Base-by-base conservation (phyloP, 306 rosid species). In the Sophora flavescens region DNA sequence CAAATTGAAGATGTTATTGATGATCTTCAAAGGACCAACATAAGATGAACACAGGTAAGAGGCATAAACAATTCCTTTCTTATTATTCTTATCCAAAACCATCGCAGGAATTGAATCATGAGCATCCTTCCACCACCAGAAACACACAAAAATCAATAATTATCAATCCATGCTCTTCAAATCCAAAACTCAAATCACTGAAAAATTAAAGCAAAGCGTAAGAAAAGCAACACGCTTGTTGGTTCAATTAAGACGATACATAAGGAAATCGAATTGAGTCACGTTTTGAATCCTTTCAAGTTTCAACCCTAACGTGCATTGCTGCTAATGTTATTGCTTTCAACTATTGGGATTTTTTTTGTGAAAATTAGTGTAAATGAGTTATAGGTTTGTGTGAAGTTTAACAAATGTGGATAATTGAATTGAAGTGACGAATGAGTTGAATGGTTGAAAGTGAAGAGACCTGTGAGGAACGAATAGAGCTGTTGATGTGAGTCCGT, bases 101-200 rank as follows among this genome's bases (percentile, higher is more conserved):
- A 64, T 89, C 28, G 70, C 90, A 14, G 82, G 72, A 72, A 89
- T 81, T 71, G 96, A 84, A 85, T 89, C 93, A 63, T 87, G 89
- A 44, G 99, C 91, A 64, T 90, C 92, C 87, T 89, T 95, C 99
- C 99, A 95, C 99, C 98, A 95, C 86, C 99, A 92, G 89, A 83
- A 88, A 79, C n/a, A 77, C 39, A 56, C 22, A 22, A 22, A 22
- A 22, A 22, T 22, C 22, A 22, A 22, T 22, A 22, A 22, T 22
- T 22, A 22, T 22, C 22, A 22, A 22, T 22, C 22, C 22, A 22
- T 22, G 22, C 22, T 22, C 22, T 22, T 22, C 22, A 22, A 22
- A 22, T 22, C 22, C 22, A 22, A 22, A 22, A 22, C 22, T 22
- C 22, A 22, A 1, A 22, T 87, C 93, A 58, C 63, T 80, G 35